These are phyloP conservation scores for Calonectria naviculata DNA, from an alignment of 2,329 filamentous ascomycete genomes.

Conservation along the genomic window DNA sequence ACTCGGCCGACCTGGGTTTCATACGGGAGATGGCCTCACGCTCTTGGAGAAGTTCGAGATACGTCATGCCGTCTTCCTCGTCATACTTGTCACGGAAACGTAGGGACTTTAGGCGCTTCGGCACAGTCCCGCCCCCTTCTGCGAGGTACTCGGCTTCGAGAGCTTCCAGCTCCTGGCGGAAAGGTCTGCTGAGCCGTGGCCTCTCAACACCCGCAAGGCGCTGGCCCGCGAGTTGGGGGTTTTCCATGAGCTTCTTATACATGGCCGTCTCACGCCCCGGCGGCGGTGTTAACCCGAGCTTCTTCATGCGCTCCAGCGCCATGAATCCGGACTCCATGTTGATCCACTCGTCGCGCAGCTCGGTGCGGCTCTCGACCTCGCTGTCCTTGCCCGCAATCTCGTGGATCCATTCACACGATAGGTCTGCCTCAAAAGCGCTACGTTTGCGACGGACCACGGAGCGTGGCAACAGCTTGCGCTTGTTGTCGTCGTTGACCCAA, in stretches of 20 bases:
- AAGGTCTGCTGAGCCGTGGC: slow-evolving; percentile 51
- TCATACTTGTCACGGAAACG: slow-evolving; percentile 41
- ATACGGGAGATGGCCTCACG: slow-evolving; percentile 42
- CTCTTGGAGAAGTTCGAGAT: slow-evolving; percentile 47
- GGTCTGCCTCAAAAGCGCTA: slow-evolving; percentile 68
- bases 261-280: slow-evolving; percentile 52
- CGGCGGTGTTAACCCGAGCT: slow-evolving; percentile 55
- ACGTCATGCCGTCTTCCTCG: slow-evolving; percentile 31
- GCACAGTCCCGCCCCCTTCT: neutral
- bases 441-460: slow-evolving; percentile 66
- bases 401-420: slow-evolving; percentile 67
- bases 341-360: slow-evolving; percentile 59
- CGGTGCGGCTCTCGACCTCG: slow-evolving; percentile 38
- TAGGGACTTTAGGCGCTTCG: slow-evolving; percentile 41
- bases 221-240: slow-evolving; percentile 34
- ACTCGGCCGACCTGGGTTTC: slow-evolving; percentile 31
- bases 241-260: slow-evolving; percentile 35
- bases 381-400: slow-evolving; percentile 64
- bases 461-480: slow-evolving; percentile 69
- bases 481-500: slow-evolving; percentile 74
- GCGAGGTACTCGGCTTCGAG: slow-evolving; percentile 45
- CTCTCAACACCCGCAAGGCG: slow-evolving; percentile 43
- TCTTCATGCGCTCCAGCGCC: slow-evolving; percentile 59
- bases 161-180: slow-evolving; percentile 54
- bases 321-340: slow-evolving; percentile 57